Conservation (phyloP, 2,329 filamentous ascomycete genomes). For the Colletotrichum sublineola region DNA sequence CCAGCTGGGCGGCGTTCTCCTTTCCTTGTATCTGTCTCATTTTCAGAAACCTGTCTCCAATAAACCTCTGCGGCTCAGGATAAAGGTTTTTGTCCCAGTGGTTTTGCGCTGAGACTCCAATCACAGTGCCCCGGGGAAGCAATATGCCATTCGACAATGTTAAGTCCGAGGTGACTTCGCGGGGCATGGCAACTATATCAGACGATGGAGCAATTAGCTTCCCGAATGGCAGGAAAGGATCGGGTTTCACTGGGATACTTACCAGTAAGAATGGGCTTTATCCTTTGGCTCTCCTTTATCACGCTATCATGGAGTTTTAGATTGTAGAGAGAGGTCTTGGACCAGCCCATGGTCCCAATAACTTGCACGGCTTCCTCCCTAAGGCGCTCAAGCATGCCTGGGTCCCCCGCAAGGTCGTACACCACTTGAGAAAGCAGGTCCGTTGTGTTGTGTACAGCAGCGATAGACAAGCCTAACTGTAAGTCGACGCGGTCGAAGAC, state of each 20-base stretch:
- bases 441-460: slow-evolving; percentile 58
- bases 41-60: background rate
- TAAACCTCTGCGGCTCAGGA: background rate
- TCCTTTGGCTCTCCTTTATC: slow-evolving; percentile 55
- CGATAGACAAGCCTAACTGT: slow-evolving; percentile 82
- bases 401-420: slow-evolving; percentile 54
- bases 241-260: background rate
- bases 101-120: background rate
- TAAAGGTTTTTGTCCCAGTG: background rate
- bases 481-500: slow-evolving; percentile 76
- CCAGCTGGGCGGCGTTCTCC: slow-evolving; percentile 53
- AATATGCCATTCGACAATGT: background rate
- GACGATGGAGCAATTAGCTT: too few species aligned
- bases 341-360: slow-evolving; percentile 52
- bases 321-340: slow-evolving; percentile 52
- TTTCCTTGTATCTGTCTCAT: background rate
- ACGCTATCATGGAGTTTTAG: slow-evolving; percentile 57
- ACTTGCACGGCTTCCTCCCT: slow-evolving; percentile 56
- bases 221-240: too few species aligned
- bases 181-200: slow-evolving; percentile 1
- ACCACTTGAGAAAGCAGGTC: slow-evolving; percentile 53
- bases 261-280: background rate
- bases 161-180: background rate
- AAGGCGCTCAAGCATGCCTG: slow-evolving; percentile 55
- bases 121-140: slow-evolving; percentile 3